A percentile compares a stretch with the other conserved stretches of the same genome.
Conservation (phyloP, 495 filamentous ascomycete genomes). For the Saxispiralis lemnorum region DNA sequence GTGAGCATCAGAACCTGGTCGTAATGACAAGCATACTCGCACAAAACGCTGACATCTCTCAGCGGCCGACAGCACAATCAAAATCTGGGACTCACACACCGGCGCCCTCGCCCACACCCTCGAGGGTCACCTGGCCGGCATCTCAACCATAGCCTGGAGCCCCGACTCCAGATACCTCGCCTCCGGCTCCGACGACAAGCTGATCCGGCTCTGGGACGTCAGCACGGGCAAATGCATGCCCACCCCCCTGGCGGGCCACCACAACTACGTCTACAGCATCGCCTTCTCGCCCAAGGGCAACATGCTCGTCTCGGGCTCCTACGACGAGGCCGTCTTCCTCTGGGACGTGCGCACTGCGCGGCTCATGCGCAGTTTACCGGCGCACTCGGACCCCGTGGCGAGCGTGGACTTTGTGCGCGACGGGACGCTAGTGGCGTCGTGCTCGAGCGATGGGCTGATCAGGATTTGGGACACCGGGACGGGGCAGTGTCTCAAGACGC, state of each 20-base stretch:
- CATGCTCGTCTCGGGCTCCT: constrained; percentile 82
- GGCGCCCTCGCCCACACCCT: constrained; percentile 69
- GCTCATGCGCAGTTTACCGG: constrained; percentile 76
- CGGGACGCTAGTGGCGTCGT: constrained; percentile 78
- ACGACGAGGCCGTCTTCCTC: constrained; percentile 89
- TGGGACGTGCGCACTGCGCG: constrained; percentile 82
- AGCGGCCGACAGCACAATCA: constrained; percentile 75
- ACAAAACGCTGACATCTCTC: not conserved
- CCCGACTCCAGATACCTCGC: constrained; percentile 74
- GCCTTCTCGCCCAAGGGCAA: constrained; percentile 94
- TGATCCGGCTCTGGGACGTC: constrained; percentile 82
- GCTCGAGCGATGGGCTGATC: constrained; percentile 77
- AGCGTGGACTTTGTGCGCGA: constrained; percentile 87
- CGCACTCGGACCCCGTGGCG: constrained; percentile 83
- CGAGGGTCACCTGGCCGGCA: constrained; percentile 82
- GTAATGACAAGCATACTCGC: constrained; percentile 1
- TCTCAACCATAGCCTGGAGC: constrained; percentile 78
- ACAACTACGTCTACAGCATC: constrained; percentile 86
- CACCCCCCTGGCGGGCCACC: constrained; percentile 61
- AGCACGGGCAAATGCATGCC: constrained; percentile 49
- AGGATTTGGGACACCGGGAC: constrained; percentile 91
- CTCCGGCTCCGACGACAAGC: constrained; percentile 88
- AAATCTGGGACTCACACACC: constrained; percentile 70
- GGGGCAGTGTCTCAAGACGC: constrained; percentile 82
- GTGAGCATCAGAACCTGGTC: constrained; percentile 26